A percentile compares a stretch with the other conserved stretches of the same genome.
These are phyloP conservation scores for Isatis lusitanica DNA, from an alignment of 441 rosid genomes.

Conservation along the genomic window DNA sequence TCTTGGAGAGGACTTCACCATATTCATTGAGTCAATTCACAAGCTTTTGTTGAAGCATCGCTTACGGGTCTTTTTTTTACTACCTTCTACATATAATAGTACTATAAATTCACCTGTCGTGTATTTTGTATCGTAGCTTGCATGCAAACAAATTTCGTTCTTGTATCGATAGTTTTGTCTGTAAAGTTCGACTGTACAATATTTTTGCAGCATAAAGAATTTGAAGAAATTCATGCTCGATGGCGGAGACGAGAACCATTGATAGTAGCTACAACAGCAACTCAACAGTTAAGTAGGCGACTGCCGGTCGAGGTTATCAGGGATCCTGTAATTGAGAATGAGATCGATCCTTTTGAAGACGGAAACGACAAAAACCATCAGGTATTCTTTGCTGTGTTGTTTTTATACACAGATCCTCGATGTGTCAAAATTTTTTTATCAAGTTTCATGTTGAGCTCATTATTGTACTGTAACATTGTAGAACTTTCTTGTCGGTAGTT, in stretches of 20 bases:
- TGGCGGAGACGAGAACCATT: conserved; percentile 83
- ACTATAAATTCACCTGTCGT: not conserved
- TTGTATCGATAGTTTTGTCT: conserved; percentile 7
- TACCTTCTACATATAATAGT: conserved; percentile 8
- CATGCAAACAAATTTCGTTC: conserved; percentile 3
- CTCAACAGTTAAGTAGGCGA: conserved; percentile 76
- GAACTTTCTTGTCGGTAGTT: conserved; percentile 24
- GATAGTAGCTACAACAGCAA: conserved; percentile 76
- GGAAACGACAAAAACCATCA: conserved; percentile 78
- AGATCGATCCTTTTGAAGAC: conserved; percentile 88
- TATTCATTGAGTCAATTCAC: conserved; percentile 94
- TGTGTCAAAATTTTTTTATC: conserved; percentile 12
- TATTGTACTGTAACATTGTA: conserved; percentile 4
- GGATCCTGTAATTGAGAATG: conserved; percentile 83
- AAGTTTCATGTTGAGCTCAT: conserved; percentile 3
- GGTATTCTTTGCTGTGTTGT: conserved; percentile 46
- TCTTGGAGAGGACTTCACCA: conserved; percentile 96
- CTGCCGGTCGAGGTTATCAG: conserved; percentile 87
- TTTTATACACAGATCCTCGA: conserved; percentile 2
- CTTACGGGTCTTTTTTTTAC: conserved; percentile 53
- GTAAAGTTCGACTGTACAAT: conserved; percentile 12
- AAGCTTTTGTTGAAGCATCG: conserved; percentile 79
- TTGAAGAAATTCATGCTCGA: conserved; percentile 91
- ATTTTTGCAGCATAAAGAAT: conserved; percentile 86
- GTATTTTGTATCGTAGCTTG: not conserved